phyloP scores from a whole-genome alignment of 371 early-diverging fungal genomes.

The Capillidium heterosporum region DNA sequence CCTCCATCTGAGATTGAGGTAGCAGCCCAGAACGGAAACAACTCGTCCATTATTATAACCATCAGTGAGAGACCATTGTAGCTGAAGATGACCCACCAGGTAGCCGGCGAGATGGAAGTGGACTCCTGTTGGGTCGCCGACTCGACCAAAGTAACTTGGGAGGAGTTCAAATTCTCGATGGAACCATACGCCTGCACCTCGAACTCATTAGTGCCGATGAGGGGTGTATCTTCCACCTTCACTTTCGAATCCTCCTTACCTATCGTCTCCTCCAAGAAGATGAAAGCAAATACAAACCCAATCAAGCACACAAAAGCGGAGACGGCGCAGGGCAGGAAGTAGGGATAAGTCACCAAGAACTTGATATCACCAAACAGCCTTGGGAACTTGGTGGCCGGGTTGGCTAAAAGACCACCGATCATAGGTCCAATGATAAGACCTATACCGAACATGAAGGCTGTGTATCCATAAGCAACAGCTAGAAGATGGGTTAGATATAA shows the following conservation, averaged over 20 bases:
- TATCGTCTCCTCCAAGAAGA: conserved; percentile 56
- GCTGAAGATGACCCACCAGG: background rate
- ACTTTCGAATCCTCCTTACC: background rate
- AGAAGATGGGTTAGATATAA: no score
- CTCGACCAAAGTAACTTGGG: no score
- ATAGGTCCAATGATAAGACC: conserved; percentile 36
- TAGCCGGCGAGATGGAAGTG: background rate
- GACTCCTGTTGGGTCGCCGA: background rate
- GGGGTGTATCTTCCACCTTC: background rate
- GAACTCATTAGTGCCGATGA: background rate
- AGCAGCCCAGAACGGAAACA: background rate
- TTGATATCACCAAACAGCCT: conserved; percentile 24
- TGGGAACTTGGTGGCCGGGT: conserved; percentile 52
- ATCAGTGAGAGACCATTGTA: background rate
- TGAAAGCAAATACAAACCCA: conserved; percentile 43
- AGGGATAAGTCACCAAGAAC: conserved; percentile 50
- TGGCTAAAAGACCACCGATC: conserved; percentile 57
- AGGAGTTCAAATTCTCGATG: no score
- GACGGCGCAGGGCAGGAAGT: conserved; percentile 67
- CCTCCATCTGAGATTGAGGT: background rate
- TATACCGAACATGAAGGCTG: background rate
- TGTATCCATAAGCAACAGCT: background rate
- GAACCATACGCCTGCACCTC: no score
- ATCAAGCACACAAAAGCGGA: conserved; percentile 20
- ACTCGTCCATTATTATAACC: background rate